A percentile compares a stretch with the other conserved stretches of the same genome.
Conservation (phyloP, 106 monocot genomes). For the Dioscorea alata region DNA sequence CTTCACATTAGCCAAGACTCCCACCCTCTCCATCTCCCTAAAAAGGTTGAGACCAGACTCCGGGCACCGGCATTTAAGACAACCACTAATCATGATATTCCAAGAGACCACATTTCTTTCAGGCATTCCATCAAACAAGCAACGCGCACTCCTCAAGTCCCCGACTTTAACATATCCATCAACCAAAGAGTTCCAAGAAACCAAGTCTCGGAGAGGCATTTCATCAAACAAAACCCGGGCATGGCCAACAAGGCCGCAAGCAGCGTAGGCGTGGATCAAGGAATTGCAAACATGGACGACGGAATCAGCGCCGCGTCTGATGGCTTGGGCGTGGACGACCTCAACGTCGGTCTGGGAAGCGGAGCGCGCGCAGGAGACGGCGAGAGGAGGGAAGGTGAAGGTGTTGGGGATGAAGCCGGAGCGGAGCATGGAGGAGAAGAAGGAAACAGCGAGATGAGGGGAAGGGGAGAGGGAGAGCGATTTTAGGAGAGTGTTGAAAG, state of each 20-base stretch:
- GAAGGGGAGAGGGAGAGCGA: conserved; percentile 9
- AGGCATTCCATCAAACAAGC: conserved; percentile 30
- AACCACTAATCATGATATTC: conserved; percentile 40
- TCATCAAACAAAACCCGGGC: conserved; percentile 35
- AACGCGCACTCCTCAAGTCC: conserved; percentile 15
- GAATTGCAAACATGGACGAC: conserved; percentile 15
- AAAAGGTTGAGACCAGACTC: conserved; percentile 20
- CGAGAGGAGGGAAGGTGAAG: conserved; percentile 32
- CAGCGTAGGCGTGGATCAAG: conserved; percentile 24
- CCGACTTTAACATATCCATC: conserved; percentile 15
- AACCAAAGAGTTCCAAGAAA: conserved; percentile 33
- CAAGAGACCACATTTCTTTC: conserved; percentile 40
- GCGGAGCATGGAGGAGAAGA: conserved; percentile 17
- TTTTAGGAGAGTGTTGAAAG: conserved; percentile 14
- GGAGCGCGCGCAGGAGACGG: conserved; percentile 6
- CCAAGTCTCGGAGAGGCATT: conserved; percentile 16
- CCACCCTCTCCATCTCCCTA: conserved; percentile 15
- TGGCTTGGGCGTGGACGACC: conserved; percentile 17
- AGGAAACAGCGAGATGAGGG: conserved; percentile 6
- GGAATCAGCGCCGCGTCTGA: conserved; percentile 17
- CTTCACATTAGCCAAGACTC: conserved; percentile 3
- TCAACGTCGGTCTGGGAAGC: conserved; percentile 7
- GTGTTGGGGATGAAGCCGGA: conserved; percentile 20
- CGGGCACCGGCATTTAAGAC: conserved; percentile 5
- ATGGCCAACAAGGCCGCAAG: conserved; percentile 9